Conservation (phyloP, 2,329 filamentous ascomycete genomes). For the Aquanectria penicillioides region DNA sequence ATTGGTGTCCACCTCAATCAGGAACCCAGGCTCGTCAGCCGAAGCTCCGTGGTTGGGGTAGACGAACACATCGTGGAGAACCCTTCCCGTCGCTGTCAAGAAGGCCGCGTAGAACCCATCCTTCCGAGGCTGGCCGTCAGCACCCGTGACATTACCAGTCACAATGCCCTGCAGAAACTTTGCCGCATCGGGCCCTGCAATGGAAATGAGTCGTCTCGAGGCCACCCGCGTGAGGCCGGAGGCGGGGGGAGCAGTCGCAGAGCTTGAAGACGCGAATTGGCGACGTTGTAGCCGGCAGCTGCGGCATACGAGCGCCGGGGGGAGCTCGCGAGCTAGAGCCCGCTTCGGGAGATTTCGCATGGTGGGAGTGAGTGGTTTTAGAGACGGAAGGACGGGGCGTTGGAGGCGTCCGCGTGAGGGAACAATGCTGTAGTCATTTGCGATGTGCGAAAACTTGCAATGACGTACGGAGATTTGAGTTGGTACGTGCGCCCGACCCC, state of each 20-base stretch:
- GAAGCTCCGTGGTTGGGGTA: conserved; percentile 67
- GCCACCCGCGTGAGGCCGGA: conserved; percentile 66
- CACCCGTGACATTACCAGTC: conserved; percentile 66
- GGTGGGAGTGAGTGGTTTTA: conserved; percentile 24
- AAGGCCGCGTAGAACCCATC: conserved; percentile 83
- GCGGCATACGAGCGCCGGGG: conserved; percentile 40
- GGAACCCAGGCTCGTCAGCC: conserved; percentile 53
- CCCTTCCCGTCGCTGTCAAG: conserved; percentile 83
- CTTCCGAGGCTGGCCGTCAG: conserved; percentile 46
- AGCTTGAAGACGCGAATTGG: conserved; percentile 42
- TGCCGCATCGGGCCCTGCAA: conserved; percentile 81
- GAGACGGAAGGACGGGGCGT: neutral
- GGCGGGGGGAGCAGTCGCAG: conserved; percentile 54
- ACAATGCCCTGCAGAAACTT: conserved; percentile 90
- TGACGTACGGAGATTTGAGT: neutral
- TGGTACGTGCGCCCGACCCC: neutral
- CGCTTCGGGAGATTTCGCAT: conserved; percentile 41
- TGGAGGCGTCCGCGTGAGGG: too few relatives aligned
- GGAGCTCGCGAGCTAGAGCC: conserved; percentile 26
- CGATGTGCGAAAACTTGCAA: neutral
- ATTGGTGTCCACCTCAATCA: conserved; percentile 83
- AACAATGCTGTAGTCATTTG: neutral
- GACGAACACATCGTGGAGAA: conserved; percentile 90
- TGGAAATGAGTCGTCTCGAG: conserved; percentile 81
- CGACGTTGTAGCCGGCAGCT: conserved; percentile 46